Conservation (phyloP, 1,284 basidiomycete species). For the Chalciporus sp. region DNA sequence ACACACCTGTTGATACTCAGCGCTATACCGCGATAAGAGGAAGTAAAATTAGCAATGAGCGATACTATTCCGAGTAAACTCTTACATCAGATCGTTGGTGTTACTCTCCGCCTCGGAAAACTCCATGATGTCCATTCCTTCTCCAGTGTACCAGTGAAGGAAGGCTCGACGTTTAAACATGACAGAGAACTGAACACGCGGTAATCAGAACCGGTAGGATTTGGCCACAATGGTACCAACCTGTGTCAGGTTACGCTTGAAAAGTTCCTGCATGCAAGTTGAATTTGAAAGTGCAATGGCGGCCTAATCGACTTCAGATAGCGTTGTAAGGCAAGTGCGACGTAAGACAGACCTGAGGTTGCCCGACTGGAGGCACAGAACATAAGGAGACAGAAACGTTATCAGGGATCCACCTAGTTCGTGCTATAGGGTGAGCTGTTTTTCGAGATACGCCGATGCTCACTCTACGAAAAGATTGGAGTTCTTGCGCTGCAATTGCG, state of each 20-base stretch:
- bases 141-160: slow-evolving; percentile 90
- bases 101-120: slow-evolving; percentile 91
- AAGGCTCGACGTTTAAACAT: slow-evolving; percentile 89
- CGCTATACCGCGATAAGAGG: slow-evolving; percentile 14
- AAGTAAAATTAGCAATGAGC: slow-evolving; percentile 6
- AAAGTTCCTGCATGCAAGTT: slow-evolving; percentile 88
- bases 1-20: slow-evolving; percentile 35
- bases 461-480: slow-evolving; percentile 79
- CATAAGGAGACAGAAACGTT: slow-evolving; percentile 82
- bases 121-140: slow-evolving; percentile 93
- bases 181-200: slow-evolving; percentile 58
- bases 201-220: slow-evolving; percentile 15
- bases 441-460: slow-evolving; percentile 20
- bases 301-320: slow-evolving; percentile 43
- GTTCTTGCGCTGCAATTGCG: slow-evolving; percentile 70
- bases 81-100: slow-evolving; percentile 78
- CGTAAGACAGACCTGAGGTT: slow-evolving; percentile 54
- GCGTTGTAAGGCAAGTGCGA: not conserved
- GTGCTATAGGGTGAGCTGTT: not conserved
- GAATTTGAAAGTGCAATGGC: slow-evolving; percentile 85
- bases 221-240: slow-evolving; percentile 32
- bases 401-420: slow-evolving; percentile 78
- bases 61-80: slow-evolving; percentile 8
- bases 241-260: slow-evolving; percentile 77
- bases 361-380: slow-evolving; percentile 82